Conservation (phyloP, 2,329 filamentous ascomycete species). For the Grosmannia huntii region DNA sequence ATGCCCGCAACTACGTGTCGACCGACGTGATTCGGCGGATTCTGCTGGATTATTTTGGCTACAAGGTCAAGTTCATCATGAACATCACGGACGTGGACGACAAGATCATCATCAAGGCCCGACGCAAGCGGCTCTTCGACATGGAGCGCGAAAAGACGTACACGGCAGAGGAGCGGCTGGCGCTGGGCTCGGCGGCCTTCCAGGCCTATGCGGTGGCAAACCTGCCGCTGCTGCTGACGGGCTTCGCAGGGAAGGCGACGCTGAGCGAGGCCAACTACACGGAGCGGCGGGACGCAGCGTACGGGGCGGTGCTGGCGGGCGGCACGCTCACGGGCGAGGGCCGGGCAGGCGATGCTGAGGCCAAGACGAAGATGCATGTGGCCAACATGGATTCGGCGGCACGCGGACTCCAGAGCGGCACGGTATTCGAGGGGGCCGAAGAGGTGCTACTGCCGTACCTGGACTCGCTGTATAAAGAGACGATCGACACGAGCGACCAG, state of each 20-base stretch:
- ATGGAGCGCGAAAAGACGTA: conserved; percentile 13
- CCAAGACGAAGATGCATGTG: conserved; percentile 16
- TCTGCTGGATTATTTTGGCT: conserved; percentile 57
- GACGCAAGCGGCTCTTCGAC: conserved; percentile 15
- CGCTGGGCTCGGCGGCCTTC: conserved; percentile 12
- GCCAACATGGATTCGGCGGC: conserved; percentile 15
- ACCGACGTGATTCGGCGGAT: conserved; percentile 64
- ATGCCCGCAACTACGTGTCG: conserved; percentile 65
- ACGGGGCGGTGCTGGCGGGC: conserved; percentile 14
- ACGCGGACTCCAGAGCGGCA: conserved; percentile 11
- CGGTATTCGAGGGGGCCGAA: conserved; percentile 45
- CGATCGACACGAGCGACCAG: conserved; percentile 47
- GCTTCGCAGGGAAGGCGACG: not conserved
- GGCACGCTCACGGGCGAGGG: conserved; percentile 12
- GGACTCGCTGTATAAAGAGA: conserved; percentile 42
- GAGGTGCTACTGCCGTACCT: conserved; percentile 54
- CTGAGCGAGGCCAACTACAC: conserved; percentile 11
- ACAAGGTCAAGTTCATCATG: conserved; percentile 60
- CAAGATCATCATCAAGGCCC: conserved; percentile 27
- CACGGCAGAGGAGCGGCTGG: conserved; percentile 9
- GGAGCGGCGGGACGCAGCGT: conserved; percentile 11
- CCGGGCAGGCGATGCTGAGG: conserved; percentile 15
- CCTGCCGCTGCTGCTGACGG: conserved; percentile 11
- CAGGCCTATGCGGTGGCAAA: conserved; percentile 14
- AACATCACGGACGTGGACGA: conserved; percentile 65